Base-by-base conservation (phyloP, 106 monocot genomes). In the Platanthera guangdongensis region DNA sequence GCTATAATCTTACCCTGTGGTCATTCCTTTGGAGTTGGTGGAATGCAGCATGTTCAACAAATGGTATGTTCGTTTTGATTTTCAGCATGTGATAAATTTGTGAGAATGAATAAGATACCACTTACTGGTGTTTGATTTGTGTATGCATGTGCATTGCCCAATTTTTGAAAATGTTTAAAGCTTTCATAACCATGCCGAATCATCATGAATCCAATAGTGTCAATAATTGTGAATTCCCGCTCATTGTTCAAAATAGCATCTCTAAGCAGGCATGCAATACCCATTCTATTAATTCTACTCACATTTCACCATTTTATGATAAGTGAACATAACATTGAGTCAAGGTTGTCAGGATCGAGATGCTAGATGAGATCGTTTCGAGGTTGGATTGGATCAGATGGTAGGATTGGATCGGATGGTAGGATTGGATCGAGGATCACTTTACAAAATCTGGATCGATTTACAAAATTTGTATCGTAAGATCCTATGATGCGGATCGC, bases 1-100 rank as follows among this genome's bases (percentile, higher is more conserved):
- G 95, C 95, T 53, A 85, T 95, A 86, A 88, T 95, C 50, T 67
- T 95, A 64, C 45, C 85, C n/a, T 95, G 95, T 79, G 95, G 95
- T 2, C 95, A 95, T 79, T 95, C 95, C 21, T 95, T 79, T 82
- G 90, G 95, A 49, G 88, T 78, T 62, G 78, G 63, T 74, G 95
- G 95, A 60, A 83, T 95, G 81, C 92, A 87, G 21, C 88, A 92
- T 78, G 81, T 92, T 57, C 80, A 73, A 48, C 86, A 76, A 86
- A 86, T 86, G 85, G 95, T 92, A 50, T 50, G 81, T 67, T 60
- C 16, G 50, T 50, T 50, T n/a, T 0, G 9, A 5, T 19, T 8
- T 25, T 16, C 72, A 45, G 6, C 8, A 22, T 51, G 4, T 7
- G 1, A 1, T 72, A 7, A 8, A 47, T 15, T 47, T 45, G 8